Evolutionary conservation across 2,329 filamentous ascomycete species (phyloP).

Genomic region (Pseudogymnoascus sp.): DNA sequence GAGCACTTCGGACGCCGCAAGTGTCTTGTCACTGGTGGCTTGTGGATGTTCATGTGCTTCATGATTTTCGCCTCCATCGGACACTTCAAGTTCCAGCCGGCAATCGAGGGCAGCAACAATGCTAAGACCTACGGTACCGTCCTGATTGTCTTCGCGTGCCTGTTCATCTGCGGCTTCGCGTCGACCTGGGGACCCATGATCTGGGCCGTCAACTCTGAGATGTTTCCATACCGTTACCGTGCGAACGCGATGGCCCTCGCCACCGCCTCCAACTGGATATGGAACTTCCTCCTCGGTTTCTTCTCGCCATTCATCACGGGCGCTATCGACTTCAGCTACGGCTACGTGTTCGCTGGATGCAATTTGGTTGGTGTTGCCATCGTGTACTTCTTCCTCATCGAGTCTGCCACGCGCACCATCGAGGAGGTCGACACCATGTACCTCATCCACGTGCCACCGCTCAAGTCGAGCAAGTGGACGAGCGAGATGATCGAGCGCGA

Average conservation of each 20-base stretch:
- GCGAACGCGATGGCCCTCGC: constrained; percentile 52
- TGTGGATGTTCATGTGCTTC: constrained; percentile 62
- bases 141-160: constrained; percentile 64
- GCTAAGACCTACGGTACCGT: constrained; percentile 45
- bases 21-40: constrained; percentile 54
- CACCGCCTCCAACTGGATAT: constrained; percentile 56
- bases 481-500: constrained; percentile 7
- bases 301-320: constrained; percentile 72
- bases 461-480: constrained; percentile 25
- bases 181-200: constrained; percentile 61
- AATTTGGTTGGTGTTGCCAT: constrained; percentile 55
- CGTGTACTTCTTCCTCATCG: constrained; percentile 71
- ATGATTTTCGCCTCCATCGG: constrained; percentile 47
- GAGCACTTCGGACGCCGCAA: constrained; percentile 60
- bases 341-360: constrained; percentile 67
- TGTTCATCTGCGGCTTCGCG: constrained; percentile 68
- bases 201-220: constrained; percentile 60
- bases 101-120: constrained; percentile 33
- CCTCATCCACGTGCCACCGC: constrained; percentile 31
- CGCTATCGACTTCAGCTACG: constrained; percentile 63
- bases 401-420: constrained; percentile 38
- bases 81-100: constrained; percentile 43
- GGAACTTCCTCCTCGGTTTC: constrained; percentile 68
- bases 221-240: constrained; percentile 54
- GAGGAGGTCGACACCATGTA: constrained; percentile 23